Conservation (phyloP, 805 yeast genomes). For the Metschnikowia borealis region DNA sequence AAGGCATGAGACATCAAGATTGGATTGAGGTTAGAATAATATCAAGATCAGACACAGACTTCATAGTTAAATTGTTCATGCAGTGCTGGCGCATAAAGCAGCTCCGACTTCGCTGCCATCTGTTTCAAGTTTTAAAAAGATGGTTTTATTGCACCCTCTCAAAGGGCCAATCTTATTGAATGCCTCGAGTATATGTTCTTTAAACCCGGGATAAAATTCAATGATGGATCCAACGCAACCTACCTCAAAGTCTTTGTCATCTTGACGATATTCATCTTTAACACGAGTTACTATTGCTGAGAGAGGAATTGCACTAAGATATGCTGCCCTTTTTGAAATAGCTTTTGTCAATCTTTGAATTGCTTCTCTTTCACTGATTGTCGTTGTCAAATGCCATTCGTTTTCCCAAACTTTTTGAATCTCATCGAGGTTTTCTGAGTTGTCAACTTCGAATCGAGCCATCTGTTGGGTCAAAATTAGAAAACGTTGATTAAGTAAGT, state of each 20-base stretch:
- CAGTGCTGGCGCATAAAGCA: slow-evolving; percentile 73
- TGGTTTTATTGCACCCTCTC: slow-evolving; percentile 67
- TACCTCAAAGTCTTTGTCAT: slow-evolving; percentile 69
- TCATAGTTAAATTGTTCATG: not conserved
- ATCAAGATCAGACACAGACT: not conserved
- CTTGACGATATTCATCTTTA: slow-evolving; percentile 48
- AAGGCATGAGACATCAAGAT: too few relatives aligned
- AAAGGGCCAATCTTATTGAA: slow-evolving; percentile 66
- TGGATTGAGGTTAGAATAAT: not conserved
- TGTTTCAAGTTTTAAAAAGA: slow-evolving; percentile 77
- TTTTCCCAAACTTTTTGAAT: slow-evolving; percentile 67
- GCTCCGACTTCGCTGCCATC: slow-evolving; percentile 99
- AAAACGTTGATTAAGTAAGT: slow-evolving; percentile 73
- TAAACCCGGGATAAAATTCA: slow-evolving; percentile 89
- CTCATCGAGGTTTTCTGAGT: slow-evolving; percentile 64
- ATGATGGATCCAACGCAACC: slow-evolving; percentile 96
- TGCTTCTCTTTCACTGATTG: slow-evolving; percentile 64
- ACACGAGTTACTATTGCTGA: slow-evolving; percentile 80
- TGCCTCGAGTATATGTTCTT: slow-evolving; percentile 76
- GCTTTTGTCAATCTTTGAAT: slow-evolving; percentile 74
- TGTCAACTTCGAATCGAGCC: slow-evolving; percentile 83
- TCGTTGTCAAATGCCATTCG: slow-evolving; percentile 65
- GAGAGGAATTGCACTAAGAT: slow-evolving; percentile 80
- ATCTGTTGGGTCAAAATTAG: slow-evolving; percentile 77
- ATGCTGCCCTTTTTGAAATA: slow-evolving; percentile 85